Base-by-base conservation (phyloP, 192 early-diverging fungal genomes). In the Backusella macrospora region DNA sequence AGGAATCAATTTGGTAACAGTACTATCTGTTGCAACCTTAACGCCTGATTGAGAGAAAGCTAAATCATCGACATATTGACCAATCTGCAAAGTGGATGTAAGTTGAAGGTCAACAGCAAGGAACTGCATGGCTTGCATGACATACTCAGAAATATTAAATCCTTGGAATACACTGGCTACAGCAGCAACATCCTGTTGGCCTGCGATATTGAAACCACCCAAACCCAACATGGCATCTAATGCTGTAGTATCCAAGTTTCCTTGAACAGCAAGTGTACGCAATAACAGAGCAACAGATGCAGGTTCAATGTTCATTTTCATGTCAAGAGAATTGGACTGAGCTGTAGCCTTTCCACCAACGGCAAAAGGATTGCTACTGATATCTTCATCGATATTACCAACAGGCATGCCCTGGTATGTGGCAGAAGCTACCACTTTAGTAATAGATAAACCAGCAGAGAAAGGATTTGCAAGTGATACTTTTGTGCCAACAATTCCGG, bases 401-500 rank as follows among this genome's bases (percentile, higher is more conserved):
- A 87, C 74, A 6, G 62, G 59, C 39, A 78, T 73, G 18, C 78
- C 81, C 9, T 79, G 76, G 34, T 79, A 85, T 40, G 73, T 63
- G 45, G 84, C 80, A 40, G 78, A 77, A 44, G 83, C 76, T 44
- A 82, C 71, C 74, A 89, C 78, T 12, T 70, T 78, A 37, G 65
- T 75, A 72, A 88, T 85, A 34, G 75, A 70, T 65, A 88, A 64
- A 16, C 77, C 74, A 47, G 85, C 77, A 44, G 68, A 43, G 73
- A 88, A 86, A n/a, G 87, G 87, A 71, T 88, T 85, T 40, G 82
- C 77, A 49, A 88, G 68, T 5, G 74, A 73, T 47, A 88, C 82
- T 13, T 62, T 74, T 13, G 81, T 79, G 59, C 67, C 63, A 63
- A 86, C 85, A 39, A 84, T 62, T 37, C 78, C 79, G 38, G 79